Evolutionary conservation across 345 rosid genomes (phyloP).

Genomic region (Linum lewisii): DNA sequence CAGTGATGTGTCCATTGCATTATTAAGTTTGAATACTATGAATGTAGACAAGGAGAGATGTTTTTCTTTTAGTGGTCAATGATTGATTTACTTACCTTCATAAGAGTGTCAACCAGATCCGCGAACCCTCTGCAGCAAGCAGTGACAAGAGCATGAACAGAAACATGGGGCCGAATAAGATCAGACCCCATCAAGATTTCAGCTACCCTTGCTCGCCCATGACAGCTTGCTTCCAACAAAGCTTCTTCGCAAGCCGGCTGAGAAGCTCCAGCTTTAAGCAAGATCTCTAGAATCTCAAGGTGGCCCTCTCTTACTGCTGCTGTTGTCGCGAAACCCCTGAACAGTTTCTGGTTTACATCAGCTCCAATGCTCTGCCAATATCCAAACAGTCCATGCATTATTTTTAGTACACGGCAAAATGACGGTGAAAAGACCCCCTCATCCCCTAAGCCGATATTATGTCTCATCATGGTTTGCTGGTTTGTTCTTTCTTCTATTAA

Average conservation of each 20-base stretch:
- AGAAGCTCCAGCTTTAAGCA: constrained; percentile 82
- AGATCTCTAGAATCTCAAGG: constrained; percentile 69
- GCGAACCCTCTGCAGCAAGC: constrained; percentile 84
- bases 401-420: constrained; percentile 15
- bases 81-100: constrained; percentile 37
- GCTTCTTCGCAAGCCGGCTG: constrained; percentile 97
- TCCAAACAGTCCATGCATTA: constrained; percentile 8
- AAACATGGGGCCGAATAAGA: constrained; percentile 70
- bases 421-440: constrained; percentile 8
- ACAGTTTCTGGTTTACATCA: constrained; percentile 87
- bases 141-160: constrained; percentile 78
- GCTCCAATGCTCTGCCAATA: constrained; percentile 71
- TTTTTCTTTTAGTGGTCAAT: not conserved
- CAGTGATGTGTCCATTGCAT: not conserved
- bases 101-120: constrained; percentile 58
- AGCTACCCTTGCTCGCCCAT: constrained; percentile 56
- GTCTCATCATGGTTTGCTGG: not conserved
- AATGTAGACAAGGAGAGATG: not conserved
- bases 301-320: constrained; percentile 90
- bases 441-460: not conserved
- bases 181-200: constrained; percentile 83
- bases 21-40: not conserved
- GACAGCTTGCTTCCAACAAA: constrained; percentile 69
- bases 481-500: constrained; percentile 9
- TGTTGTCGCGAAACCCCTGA: constrained; percentile 87